Evolutionary conservation across 2,329 filamentous ascomycete genomes (phyloP), one percentile per base, ranked within the genome.

Genomic region (Metarhizium brunneum): DNA sequence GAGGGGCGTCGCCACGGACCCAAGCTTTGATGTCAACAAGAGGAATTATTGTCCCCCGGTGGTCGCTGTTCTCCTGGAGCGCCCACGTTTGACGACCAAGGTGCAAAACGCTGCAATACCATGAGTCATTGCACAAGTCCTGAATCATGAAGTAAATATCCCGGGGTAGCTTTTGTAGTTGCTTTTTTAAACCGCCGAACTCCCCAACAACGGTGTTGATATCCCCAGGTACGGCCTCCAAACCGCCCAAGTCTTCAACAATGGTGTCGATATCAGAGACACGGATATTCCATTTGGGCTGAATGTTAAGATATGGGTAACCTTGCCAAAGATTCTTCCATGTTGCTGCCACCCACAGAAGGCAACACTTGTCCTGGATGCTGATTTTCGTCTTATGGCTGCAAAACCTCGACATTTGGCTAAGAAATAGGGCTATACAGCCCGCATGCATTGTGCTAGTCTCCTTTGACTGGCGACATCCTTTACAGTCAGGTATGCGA

Each of bases 301-400:
- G 45, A 49, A 55, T n/a, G 29, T 55, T 32, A 6, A 51, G 47
- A 6, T 32, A 49, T 10, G 50, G 53, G 38, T 25, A 47, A 25
- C 53, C 47, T 36, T 50, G 53, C 53, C 53, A 55, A 51, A 47
- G 53, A n/a, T 38, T 51, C 30, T 25, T 55, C 53, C 53, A 55
- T 32, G 47, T 55, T 14, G 53, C 53, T 47, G 53, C 47, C 29
- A 55, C 32, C 53, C 53, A 55, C 7, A 55, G 38, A 36, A 40
- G 45, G 29, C 53, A 16, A n/a, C 8, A 16, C 35, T 32, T 36
- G 6, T 45, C 53, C 6, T 45, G 40, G 5, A 36, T 6, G 32
- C 25, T 16, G 30, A 36, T 49, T 30, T 49, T 30, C 18, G 25
- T 49, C 18, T n/a, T n/a, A 47, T 47, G 11, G 20, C 11, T 47